Percentiles rank a stretch among this genome's conserved stretches.
Evolutionary conservation across 352 stramenopile species (phyloP).

Genomic region (Sclerospora graminicola): DNA sequence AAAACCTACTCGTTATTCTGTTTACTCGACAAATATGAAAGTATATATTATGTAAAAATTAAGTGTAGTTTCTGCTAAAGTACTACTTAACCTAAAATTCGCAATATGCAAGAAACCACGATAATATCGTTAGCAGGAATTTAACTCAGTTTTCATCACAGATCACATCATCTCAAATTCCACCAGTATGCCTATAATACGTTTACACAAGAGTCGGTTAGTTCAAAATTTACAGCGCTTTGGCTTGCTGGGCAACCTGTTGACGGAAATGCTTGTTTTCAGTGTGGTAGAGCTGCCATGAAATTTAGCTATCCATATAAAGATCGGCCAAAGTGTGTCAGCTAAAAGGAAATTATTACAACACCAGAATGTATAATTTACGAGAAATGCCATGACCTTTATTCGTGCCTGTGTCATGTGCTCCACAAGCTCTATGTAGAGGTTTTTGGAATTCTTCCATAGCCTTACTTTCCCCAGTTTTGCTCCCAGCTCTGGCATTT

Average conservation of each 20-base stretch:
- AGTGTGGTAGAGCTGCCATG: constrained; percentile 40
- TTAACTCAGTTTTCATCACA: no score
- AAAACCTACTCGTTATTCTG: no score
- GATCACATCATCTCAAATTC: no score
- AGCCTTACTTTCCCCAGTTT: constrained; percentile 47
- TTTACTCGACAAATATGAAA: no score
- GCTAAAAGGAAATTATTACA: neutral
- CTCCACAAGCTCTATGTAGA: constrained; percentile 72
- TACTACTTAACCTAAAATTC: no score
- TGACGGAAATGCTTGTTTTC: constrained; percentile 56
- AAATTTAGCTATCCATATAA: constrained; percentile 29
- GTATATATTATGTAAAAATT: no score
- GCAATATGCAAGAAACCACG: no score
- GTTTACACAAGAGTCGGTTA: no score
- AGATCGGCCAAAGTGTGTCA: neutral
- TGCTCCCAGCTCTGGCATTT: constrained; percentile 56
- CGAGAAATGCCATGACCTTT: constrained; percentile 53
- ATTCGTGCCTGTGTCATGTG: constrained; percentile 56
- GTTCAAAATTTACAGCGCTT: no score
- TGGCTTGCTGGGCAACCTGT: constrained; percentile 54
- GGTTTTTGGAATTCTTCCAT: constrained; percentile 73
- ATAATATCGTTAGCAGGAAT: no score
- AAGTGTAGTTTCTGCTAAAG: no score
- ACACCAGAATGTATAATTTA: constrained; percentile 5
- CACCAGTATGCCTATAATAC: no score